Evolutionary conservation across 116 monocot species (phyloP), one percentile per base, ranked within the genome.

Genomic region (Phalaenopsis hybrid): DNA sequence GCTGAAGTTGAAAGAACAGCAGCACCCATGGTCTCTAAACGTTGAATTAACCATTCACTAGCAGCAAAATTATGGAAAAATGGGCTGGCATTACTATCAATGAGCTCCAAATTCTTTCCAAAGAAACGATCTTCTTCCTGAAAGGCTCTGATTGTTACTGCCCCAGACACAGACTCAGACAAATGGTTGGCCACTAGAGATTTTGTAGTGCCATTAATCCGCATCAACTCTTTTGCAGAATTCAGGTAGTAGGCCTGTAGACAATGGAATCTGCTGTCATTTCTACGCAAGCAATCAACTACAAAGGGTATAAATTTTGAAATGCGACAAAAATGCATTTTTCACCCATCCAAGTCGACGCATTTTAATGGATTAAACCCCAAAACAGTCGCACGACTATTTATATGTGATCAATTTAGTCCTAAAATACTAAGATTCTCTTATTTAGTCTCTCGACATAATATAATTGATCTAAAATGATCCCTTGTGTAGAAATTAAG

Each of bases 201-300:
- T 87, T 88, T 96, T 77, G 96, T 92, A 5, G 96, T 96, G 20
- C 96, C 93, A 85, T 93, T 92, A 23, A 96, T 80, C 78, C 96
- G 84, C 96, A 96, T 96, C 78, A 96, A 88, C 81, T 96, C 90
- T 82, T 93, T 96, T 77, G 91, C 92, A 80, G 93, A 86, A 84
- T 90, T 86, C 7, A 89, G 85, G 84, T 96, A 96, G 81, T 96
- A 96, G 20, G 83, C 90, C 96, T 96, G 79, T 23, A 81, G 34
- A 57, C 57, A 67, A 83, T 72, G 28, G 33, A 69, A 80, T 45
- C 51, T 50, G 31, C 25, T 44, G 44, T 77, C 45, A 51, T 77
- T 51, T 52, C 51, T 77, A 20, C 46, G 46, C 12, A 52, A 77
- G 77, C 51, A 77, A 51, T 28, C 44, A 3, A 28, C 10, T 75